A percentile compares a stretch with the other conserved stretches of the same genome.
These are phyloP conservation scores for Cardiospermum halicacabum DNA, from an alignment of 345 rosid species.

Conservation along the genomic window DNA sequence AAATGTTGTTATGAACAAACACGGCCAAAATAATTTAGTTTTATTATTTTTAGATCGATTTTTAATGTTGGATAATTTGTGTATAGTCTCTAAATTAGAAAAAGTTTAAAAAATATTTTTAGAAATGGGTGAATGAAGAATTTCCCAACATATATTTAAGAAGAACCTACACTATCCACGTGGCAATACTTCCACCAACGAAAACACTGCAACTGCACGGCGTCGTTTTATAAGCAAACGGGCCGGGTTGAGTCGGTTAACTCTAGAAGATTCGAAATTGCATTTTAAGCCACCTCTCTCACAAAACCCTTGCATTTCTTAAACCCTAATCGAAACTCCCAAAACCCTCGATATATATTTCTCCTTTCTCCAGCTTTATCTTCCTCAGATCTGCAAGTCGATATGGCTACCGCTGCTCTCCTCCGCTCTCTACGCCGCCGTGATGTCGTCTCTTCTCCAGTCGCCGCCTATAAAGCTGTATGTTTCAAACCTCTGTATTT, in stretches of 20 bases:
- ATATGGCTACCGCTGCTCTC: conserved; percentile 63
- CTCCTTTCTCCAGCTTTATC: background rate
- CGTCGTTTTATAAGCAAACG: background rate
- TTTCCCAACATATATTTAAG: no score
- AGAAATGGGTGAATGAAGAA: no score
- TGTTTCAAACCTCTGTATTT: conserved; percentile 8
- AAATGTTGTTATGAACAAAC: no score
- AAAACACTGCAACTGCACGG: background rate
- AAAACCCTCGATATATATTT: background rate
- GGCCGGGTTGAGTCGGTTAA: background rate
- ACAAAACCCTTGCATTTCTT: background rate
- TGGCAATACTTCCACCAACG: background rate
- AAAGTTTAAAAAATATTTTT: no score
- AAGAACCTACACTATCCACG: background rate
- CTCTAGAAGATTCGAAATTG: background rate
- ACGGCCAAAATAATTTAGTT: no score
- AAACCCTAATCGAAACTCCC: background rate
- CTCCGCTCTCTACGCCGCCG: conserved; percentile 73
- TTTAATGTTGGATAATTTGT: no score
- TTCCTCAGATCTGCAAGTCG: background rate
- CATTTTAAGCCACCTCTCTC: background rate
- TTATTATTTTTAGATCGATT: no score
- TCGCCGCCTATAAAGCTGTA: conserved; percentile 63
- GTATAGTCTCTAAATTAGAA: no score
- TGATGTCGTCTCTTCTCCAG: conserved; percentile 48